Conservation (phyloP, 768 basidiomycete genomes). For the Lactarius deliciosus region DNA sequence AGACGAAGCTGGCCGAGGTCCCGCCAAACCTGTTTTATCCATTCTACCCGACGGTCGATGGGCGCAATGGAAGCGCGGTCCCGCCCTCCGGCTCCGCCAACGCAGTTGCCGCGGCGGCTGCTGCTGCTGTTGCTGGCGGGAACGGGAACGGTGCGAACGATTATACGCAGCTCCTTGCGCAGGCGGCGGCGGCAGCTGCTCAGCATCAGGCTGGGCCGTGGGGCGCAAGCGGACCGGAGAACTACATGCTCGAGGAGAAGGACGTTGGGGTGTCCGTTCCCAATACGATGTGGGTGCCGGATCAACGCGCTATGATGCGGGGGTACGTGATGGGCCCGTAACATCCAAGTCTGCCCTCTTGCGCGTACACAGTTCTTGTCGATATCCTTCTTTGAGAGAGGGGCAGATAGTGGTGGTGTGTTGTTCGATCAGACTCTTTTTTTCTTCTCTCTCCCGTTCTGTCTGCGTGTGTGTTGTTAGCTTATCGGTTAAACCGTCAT, state of each 20-base stretch:
- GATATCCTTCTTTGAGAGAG: background rate
- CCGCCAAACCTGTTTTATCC: slow-evolving; percentile 74
- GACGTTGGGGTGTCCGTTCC: slow-evolving; percentile 34
- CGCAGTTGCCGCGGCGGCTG: slow-evolving; percentile 12
- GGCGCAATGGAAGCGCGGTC: slow-evolving; percentile 27
- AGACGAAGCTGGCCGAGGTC: slow-evolving; percentile 56
- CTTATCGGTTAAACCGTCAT: background rate
- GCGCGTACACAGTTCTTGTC: background rate
- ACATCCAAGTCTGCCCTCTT: background rate
- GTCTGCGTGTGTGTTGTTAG: background rate
- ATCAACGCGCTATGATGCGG: slow-evolving; percentile 25
- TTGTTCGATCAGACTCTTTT: background rate
- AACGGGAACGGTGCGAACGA: slow-evolving; percentile 36
- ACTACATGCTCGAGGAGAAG: slow-evolving; percentile 70
- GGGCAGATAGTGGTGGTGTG: background rate
- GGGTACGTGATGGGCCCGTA: slow-evolving; percentile 23
- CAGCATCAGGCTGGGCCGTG: slow-evolving; percentile 56
- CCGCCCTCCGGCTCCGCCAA: background rate
- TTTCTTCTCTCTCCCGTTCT: background rate
- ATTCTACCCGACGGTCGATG: slow-evolving; percentile 59
- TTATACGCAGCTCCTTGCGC: slow-evolving; percentile 56
- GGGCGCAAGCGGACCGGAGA: slow-evolving; percentile 56
- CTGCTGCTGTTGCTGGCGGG: slow-evolving; percentile 18
- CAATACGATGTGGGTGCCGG: slow-evolving; percentile 22
- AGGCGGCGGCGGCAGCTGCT: slow-evolving; percentile 46